phyloP scores from a whole-genome alignment of 2,329 filamentous ascomycete genomes.

The Aspergillus ruber region DNA sequence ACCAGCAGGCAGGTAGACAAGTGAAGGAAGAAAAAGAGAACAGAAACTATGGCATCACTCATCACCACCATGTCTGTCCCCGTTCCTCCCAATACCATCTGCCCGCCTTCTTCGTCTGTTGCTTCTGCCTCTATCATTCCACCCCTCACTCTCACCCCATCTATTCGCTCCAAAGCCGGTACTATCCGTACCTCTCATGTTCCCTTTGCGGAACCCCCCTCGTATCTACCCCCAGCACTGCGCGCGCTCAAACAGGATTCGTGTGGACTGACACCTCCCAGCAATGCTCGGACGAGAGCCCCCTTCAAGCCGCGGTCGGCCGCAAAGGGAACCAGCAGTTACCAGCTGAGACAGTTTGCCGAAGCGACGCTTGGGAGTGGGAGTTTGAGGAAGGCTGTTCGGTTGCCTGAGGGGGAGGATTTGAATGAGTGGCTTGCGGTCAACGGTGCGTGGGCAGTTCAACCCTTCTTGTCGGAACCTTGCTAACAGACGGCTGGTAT shows the following conservation, averaged over 20 bases:
- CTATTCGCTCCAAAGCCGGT: constrained; percentile 17
- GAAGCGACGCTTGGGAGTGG: constrained; percentile 94
- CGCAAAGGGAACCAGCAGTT: constrained; percentile 80
- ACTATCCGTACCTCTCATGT: constrained; percentile 26
- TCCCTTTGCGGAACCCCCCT: constrained; percentile 26
- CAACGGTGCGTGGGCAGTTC: constrained; percentile 60
- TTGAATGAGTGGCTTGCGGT: constrained; percentile 97
- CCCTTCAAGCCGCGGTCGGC: constrained; percentile 84
- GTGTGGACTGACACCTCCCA: constrained; percentile 43
- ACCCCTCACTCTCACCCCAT: constrained; percentile 15
- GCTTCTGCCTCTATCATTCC: constrained; percentile 10
- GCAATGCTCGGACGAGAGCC: constrained; percentile 79
- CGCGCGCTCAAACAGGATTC: constrained; percentile 31
- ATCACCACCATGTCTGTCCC: constrained; percentile 72
- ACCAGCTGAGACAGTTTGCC: constrained; percentile 95
- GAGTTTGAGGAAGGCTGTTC: constrained; percentile 91
- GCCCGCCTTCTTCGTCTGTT: constrained; percentile 22
- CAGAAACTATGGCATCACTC: constrained; percentile 61
- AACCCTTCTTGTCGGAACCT: not conserved
- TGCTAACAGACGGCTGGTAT: not conserved
- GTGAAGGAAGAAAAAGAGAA: not conserved
- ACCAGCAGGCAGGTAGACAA: not conserved
- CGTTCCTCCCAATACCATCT: constrained; percentile 22
- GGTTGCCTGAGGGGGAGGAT: constrained; percentile 93
- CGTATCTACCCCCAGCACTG: constrained; percentile 30